These are phyloP conservation scores for Zizania latifolia DNA, from an alignment of 176 grass and related monocot species.

Conservation along the genomic window DNA sequence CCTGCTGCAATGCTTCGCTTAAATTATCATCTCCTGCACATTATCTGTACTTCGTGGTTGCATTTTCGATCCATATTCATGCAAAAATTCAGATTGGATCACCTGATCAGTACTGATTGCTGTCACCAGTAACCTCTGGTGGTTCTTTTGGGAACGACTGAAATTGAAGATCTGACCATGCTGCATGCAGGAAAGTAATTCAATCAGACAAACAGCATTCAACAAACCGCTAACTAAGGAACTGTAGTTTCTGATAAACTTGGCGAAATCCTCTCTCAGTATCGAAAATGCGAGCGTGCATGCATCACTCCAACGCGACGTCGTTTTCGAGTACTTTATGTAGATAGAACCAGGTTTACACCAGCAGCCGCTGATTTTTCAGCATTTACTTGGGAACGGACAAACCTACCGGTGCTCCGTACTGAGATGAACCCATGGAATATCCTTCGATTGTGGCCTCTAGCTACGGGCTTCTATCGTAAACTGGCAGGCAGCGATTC, in stretches of 20 bases:
- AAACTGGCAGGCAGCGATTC: too few species aligned
- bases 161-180: background rate
- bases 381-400: background rate
- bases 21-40: background rate
- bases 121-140: background rate
- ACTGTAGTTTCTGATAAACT: background rate
- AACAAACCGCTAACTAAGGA: background rate
- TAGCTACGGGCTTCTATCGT: too few species aligned
- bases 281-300: background rate
- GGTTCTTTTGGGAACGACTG: background rate
- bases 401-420: background rate
- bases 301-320: background rate
- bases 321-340: conserved; percentile 23
- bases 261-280: too few species aligned
- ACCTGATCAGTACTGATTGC: background rate
- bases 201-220: background rate
- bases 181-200: background rate
- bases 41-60: too few species aligned
- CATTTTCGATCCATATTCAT: background rate
- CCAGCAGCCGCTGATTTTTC: background rate
- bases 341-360: too few species aligned
- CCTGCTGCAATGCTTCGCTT: background rate
- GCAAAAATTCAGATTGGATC: background rate
- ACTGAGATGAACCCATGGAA: background rate
- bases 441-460: conserved; percentile 6